Conservation (phyloP, 2,329 filamentous ascomycete species). For the Calcarisporium arbuscula region DNA sequence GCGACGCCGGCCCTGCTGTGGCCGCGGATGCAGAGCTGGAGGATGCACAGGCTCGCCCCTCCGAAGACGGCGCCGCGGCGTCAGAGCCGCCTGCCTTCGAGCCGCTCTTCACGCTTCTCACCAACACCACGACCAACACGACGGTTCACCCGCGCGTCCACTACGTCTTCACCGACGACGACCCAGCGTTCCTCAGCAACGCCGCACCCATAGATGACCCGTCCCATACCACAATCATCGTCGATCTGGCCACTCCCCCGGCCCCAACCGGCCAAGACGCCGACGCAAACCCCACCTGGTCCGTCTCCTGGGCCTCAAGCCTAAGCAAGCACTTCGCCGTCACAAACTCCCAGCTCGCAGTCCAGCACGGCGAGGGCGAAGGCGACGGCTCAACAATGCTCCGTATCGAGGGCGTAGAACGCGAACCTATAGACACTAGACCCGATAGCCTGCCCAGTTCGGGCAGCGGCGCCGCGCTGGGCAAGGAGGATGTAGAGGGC, state of each 20-base stretch:
- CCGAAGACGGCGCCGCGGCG: conserved; percentile 7
- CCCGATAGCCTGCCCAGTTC: conserved; percentile 20
- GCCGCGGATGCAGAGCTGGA: conserved; percentile 8
- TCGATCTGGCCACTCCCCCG: conserved; percentile 42
- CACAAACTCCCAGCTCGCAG: conserved; percentile 36
- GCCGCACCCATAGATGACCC: conserved; percentile 46
- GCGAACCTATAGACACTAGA: conserved; percentile 25
- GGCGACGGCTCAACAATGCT: conserved; percentile 23
- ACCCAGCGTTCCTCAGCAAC: conserved; percentile 64
- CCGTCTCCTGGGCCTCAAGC: conserved; percentile 63
- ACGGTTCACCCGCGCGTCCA: conserved; percentile 81
- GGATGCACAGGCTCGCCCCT: conserved; percentile 11
- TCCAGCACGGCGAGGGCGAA: conserved; percentile 33
- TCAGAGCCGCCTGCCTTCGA: conserved; percentile 47
- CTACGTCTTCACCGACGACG: conserved; percentile 92
- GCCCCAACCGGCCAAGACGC: conserved; percentile 15
- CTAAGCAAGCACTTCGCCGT: conserved; percentile 68
- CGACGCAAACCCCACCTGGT: conserved; percentile 35
- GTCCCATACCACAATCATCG: conserved; percentile 43
- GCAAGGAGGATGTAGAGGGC: conserved; percentile 41
- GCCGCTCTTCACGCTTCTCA: conserved; percentile 80
- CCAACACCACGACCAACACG: conserved; percentile 65
- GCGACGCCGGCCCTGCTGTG: not conserved
- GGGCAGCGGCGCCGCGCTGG: conserved; percentile 24
- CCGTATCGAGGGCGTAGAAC: conserved; percentile 30